Evolutionary conservation across 2,329 filamentous ascomycete species (phyloP), one percentile per base, ranked within the genome.

Genomic region (Ophiognomonia clavigignenti-juglandacearum): DNA sequence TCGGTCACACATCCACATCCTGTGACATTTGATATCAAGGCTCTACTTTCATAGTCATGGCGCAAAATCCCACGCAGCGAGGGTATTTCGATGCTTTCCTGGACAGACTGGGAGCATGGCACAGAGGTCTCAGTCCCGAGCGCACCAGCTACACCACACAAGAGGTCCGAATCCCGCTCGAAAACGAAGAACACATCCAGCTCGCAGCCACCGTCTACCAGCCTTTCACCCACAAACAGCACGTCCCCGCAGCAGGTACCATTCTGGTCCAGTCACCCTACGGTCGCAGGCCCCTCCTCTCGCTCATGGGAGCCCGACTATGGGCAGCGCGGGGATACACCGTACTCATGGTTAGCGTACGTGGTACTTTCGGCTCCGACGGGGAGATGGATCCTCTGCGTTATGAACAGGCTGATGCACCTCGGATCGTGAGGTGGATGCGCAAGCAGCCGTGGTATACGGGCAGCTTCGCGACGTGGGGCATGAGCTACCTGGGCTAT

Each of bases 271-370:
- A 44, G n/a, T 23, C 27, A 9, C 45, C 45, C 19, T 58, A 58
- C 23, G 54, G 55, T 32, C 44, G 47, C 20, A 18, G 32, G 6
- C 11, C 40, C 10, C 35, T 37, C 11, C 10, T 53, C 19, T 18
- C 53, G 10, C 9, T 54, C 18, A 18, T 14, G 14, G 39, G 37
- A 23, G 52, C 45, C 3, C 36, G 48, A 3, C 3, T 44, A 16
- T 57, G 51, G 39, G 54, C 57, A 6, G 31, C 56, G 10, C 56
- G 56, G 13, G 57, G 57, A 10, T 58, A 57, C 48, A 34, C 46
- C 16, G 56, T 58, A 31, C 51, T 59, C 11, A 34, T 58, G 7
- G 51, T 48, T 32, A 51, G 45, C 45, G 44, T 19, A 19, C 52
- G 57, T 13, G 57, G 56, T 14, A 57, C 54, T 4, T 52, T 48